Conservation (phyloP, 768 basidiomycete species). For the Russula earlei region DNA sequence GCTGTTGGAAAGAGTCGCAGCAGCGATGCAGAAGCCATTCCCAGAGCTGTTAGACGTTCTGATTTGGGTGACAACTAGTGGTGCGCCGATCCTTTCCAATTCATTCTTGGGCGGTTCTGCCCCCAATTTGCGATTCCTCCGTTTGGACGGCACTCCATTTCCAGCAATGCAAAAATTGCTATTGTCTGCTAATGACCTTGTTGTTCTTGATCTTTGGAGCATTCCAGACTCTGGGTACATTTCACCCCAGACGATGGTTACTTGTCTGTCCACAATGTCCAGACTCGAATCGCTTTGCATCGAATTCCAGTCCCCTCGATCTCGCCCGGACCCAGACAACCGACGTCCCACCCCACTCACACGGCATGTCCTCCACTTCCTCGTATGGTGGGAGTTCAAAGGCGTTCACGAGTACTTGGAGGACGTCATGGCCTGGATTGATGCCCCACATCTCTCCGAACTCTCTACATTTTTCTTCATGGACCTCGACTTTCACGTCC, state of each 20-base stretch:
- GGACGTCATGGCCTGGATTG: neutral
- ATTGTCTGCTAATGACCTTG: neutral
- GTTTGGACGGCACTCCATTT: neutral
- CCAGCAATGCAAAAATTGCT: neutral
- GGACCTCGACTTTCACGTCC: neutral
- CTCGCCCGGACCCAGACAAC: neutral
- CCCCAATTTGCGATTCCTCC: neutral
- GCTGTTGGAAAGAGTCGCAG: neutral
- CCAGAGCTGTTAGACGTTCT: neutral
- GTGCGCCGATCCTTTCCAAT: neutral
- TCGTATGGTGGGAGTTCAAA: neutral
- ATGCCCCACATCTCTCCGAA: neutral
- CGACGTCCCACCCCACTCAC: neutral
- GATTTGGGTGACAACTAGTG: neutral
- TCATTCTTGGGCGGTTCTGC: neutral
- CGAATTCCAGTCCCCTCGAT: neutral
- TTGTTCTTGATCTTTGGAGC: neutral
- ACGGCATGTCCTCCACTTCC: neutral
- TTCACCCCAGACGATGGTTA: neutral
- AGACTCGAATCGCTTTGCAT: neutral
- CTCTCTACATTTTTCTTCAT: neutral
- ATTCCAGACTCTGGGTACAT: neutral
- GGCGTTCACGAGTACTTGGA: neutral
- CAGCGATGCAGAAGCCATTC: neutral
- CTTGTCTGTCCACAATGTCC: neutral